Evolutionary conservation across 306 rosid genomes (phyloP).

Genomic region (Calophaca sinica): DNA sequence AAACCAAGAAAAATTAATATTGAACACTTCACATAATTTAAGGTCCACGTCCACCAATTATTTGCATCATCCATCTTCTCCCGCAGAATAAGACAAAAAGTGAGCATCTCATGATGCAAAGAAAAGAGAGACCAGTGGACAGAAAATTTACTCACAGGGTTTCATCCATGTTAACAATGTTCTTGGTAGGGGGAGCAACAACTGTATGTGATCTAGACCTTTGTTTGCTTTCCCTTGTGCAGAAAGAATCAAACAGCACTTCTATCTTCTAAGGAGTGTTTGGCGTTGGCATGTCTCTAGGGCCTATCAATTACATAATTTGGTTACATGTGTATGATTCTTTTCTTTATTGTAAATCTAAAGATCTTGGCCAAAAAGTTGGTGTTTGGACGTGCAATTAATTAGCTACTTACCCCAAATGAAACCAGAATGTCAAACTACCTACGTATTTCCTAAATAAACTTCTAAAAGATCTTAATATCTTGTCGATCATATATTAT

Average conservation of each 20-base stretch:
- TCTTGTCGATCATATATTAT: not conserved
- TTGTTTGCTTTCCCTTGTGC: constrained; percentile 51
- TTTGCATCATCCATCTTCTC: constrained; percentile 30
- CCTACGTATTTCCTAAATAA: constrained; percentile 19
- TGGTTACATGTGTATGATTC: constrained; percentile 24
- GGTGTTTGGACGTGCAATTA: constrained; percentile 8
- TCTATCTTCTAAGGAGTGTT: constrained; percentile 33
- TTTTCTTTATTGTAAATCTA: constrained; percentile 17
- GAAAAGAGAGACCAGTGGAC: constrained; percentile 53
- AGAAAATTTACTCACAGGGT: constrained; percentile 48
- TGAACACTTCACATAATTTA: constrained; percentile 16
- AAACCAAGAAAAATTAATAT: not conserved
- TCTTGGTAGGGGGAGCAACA: constrained; percentile 57
- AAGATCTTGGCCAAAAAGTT: constrained; percentile 19
- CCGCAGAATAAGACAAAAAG: constrained; percentile 46
- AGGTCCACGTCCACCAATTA: constrained; percentile 42
- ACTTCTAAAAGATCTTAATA: not conserved
- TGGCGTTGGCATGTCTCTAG: constrained; percentile 56
- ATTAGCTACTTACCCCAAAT: not conserved
- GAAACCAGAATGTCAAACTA: not conserved
- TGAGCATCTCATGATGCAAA: constrained; percentile 46
- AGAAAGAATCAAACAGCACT: constrained; percentile 42
- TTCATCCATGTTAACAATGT: constrained; percentile 52
- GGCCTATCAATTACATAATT: constrained; percentile 34
- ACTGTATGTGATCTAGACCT: constrained; percentile 70